Conservation (phyloP, 352 stramenopile genomes). For the Globisporangium emineosum region DNA sequence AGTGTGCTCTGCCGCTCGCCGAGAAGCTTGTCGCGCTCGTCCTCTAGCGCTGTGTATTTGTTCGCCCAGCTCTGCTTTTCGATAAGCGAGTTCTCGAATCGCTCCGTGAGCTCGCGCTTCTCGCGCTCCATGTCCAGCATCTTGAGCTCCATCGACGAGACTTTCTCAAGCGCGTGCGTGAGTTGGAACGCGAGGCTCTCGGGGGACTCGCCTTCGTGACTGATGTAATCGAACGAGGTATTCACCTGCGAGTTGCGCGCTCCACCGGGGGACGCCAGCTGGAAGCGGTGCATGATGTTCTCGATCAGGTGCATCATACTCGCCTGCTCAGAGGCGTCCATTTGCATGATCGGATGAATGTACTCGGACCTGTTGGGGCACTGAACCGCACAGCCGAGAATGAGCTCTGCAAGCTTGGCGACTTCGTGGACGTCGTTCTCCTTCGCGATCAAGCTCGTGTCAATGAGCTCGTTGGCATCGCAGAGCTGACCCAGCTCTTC, state of each 20-base stretch:
- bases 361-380: constrained; percentile 78
- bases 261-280: constrained; percentile 44
- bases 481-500: constrained; percentile 79
- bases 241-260: constrained; percentile 24
- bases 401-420: constrained; percentile 62
- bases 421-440: constrained; percentile 67
- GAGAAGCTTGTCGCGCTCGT: constrained; percentile 69
- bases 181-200: constrained; percentile 55
- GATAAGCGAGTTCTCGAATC: constrained; percentile 52
- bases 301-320: constrained; percentile 86
- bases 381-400: constrained; percentile 79
- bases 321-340: constrained; percentile 71
- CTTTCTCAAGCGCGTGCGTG: constrained; percentile 64
- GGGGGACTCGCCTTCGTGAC: constrained; percentile 34
- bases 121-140: constrained; percentile 75
- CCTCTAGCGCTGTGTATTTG: constrained; percentile 48
- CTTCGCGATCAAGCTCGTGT: constrained; percentile 66
- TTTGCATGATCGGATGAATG: constrained; percentile 83
- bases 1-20: constrained; percentile 71
- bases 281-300: constrained; percentile 78
- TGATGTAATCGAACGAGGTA: constrained; percentile 61
- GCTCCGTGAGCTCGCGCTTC: constrained; percentile 71
- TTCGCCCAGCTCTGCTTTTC: constrained; percentile 48
- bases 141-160: constrained; percentile 63
- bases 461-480: constrained; percentile 64